Evolutionary conservation across 1,139 yeast species (phyloP), one percentile per base, ranked within the genome.

Genomic region (Yamadazyma atlantica): DNA sequence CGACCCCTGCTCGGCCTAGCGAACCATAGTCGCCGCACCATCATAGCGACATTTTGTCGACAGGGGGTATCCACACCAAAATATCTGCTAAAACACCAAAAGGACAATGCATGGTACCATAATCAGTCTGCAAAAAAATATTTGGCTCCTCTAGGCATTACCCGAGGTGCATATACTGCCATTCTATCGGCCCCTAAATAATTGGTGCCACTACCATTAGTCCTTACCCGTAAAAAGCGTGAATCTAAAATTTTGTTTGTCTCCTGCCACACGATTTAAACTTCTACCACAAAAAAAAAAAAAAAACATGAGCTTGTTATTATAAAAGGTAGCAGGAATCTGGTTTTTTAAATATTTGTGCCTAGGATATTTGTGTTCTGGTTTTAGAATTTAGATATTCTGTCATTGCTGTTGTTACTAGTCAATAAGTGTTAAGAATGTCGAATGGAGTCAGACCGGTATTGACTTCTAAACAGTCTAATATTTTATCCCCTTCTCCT

Each of bases 401-500:
- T 19, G 9, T 19, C 9, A 19, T 9, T 19, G 22, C 22, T 19
- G 6, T 6, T 19, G 8, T 19, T 19, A 6, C 6, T 19, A 19
- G 8, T 19, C n/a, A n/a, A n/a, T n/a, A n/a, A n/a, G 9, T 19
- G 34, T 10, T 21, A n/a, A 28, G 29, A 34, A 38, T 35, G 39
- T 28, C 21, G 4, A 28, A 11, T 16, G 12, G 12, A 8, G 12
- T 5, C 17, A 41, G 51, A 32, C 43, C 43, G 12, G 44, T 35
- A 1, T 46, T 47, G 27, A 26, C 40, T 9, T 31, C 46, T 2
- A 48, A 40, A 32, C 44, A 42, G 23, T 40, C 50, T 3, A 49
- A 49, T 34, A 31, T 42, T 13, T 46, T 59, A 23, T 55, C 63
- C 15, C 55, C 61, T 23, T 57, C 65, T 15, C 59, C 64, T 8